Evolutionary conservation across 2,329 filamentous ascomycete genomes (phyloP).

Genomic region (Penicillium sp.): DNA sequence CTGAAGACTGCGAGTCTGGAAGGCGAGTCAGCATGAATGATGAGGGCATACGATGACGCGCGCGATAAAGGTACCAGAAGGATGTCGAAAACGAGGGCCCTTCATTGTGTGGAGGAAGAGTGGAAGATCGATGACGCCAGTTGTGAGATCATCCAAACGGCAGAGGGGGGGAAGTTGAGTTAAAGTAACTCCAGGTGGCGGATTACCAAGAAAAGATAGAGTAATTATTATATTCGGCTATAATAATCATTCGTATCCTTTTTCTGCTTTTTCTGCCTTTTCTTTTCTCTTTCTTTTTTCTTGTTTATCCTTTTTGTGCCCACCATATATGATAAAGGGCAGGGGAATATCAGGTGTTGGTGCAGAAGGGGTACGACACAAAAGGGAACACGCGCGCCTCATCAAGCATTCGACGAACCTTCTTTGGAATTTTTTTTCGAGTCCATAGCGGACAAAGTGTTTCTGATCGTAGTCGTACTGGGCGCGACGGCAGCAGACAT

Average conservation of each 20-base stretch:
- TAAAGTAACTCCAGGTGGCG: slow-evolving; percentile 31
- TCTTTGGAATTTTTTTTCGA: slow-evolving; percentile 42
- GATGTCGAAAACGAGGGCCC: slow-evolving; percentile 17
- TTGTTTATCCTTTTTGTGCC: neutral
- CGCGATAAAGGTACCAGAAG: slow-evolving; percentile 23
- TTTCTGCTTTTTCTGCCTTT: neutral
- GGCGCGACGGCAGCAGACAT: slow-evolving; percentile 46
- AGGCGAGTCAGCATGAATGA: slow-evolving; percentile 25
- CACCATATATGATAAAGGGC: neutral
- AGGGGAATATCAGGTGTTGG: neutral
- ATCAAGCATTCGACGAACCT: slow-evolving; percentile 34
- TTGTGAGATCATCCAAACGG: slow-evolving; percentile 40
- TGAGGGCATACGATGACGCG: slow-evolving; percentile 11
- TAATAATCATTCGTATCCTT: neutral
- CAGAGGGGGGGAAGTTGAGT: slow-evolving; percentile 24
- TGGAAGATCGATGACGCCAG: slow-evolving; percentile 37
- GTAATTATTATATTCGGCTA: slow-evolving; percentile 4
- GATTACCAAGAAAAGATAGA: slow-evolving; percentile 31
- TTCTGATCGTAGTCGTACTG: slow-evolving; percentile 35
- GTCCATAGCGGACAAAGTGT: slow-evolving; percentile 45
- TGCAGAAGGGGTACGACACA: slow-evolving; percentile 2
- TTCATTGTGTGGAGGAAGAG: slow-evolving; percentile 26
- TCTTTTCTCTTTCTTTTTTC: neutral
- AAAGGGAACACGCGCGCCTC: slow-evolving; percentile 12
- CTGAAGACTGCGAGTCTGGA: slow-evolving; percentile 36